Base-by-base conservation (phyloP, 306 rosid species). In the Vachellia collinsii region DNA sequence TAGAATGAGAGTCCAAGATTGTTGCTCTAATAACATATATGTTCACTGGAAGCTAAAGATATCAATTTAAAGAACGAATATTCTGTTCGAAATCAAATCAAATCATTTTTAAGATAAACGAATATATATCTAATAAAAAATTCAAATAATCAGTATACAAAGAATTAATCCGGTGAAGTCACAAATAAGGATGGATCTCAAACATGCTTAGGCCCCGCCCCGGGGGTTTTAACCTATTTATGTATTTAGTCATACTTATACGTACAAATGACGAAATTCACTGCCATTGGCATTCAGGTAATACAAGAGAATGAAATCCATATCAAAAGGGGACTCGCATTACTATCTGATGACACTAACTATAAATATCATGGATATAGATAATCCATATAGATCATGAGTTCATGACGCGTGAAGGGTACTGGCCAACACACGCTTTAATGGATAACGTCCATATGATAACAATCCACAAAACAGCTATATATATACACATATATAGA, bases 361-460 rank as follows among this genome's bases (percentile, higher is more conserved):
- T 85, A 79, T 59, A 80, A n/a, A n/a, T n/a, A n/a, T 71, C 76
- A 64, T 59, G 34, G 66, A 29, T 59, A 72, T 42, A 74, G 46
- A 75, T 72, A 53, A 43, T 16, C 6, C 51, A 29, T 34, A 59
- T 34, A 59, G 72, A 62, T 77, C 74, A 67, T 46, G 67, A 43
- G 70, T 51, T 76, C 73, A 65, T 42, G 64, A 41, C 50, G 56
- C 75, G 39, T 17, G 61, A 43, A 11, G 66, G 47, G 71, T 61
- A 72, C 54, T 17, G 22, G 81, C 48, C 48, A 76, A 47, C 62
- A 64, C 76, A 62, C n/a, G n/a, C 56, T 78, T 81, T 19, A 20
- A 39, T 43, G 65, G 67, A 82, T 80, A 47, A 53, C 13, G 63
- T 65, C 72, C 91, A 88, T 91, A 86, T 81, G 87, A 88, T 88